Evolutionary conservation across 202 grass and related monocot genomes (phyloP).

Genomic region (Dendrocalamus latiflorus): DNA sequence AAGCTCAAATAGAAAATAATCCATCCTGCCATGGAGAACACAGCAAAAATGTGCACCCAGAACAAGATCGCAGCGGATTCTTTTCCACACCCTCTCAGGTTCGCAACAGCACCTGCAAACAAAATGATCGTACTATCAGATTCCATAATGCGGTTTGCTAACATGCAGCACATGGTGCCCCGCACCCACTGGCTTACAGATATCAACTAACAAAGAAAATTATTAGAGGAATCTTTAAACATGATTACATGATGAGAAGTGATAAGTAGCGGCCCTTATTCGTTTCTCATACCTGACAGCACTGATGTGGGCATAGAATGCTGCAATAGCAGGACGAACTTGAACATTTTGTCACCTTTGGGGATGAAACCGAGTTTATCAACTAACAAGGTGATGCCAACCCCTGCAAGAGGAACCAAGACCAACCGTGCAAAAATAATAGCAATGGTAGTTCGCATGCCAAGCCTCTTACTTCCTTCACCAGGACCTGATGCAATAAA

Average conservation of each 20-base stretch:
- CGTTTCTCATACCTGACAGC: constrained; percentile 64
- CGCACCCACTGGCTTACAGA: constrained; percentile 1
- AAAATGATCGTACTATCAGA: not conserved
- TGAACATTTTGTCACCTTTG: constrained; percentile 94
- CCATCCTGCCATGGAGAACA: constrained; percentile 95
- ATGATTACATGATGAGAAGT: not conserved
- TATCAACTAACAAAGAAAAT: constrained; percentile 22
- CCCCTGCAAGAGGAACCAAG: constrained; percentile 82
- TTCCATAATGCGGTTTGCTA: constrained; percentile 17
- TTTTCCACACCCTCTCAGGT: constrained; percentile 92
- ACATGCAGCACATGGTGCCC: constrained; percentile 13
- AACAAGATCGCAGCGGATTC: constrained; percentile 93
- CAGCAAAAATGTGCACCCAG: constrained; percentile 99
- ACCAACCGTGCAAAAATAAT: constrained; percentile 83
- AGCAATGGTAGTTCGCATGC: constrained; percentile 70
- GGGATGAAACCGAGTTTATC: constrained; percentile 90
- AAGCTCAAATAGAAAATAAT: constrained; percentile 68
- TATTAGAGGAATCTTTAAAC: constrained; percentile 18
- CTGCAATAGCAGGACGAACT: constrained; percentile 93
- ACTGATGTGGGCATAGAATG: constrained; percentile 98
- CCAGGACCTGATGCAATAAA: constrained; percentile 69
- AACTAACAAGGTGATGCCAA: constrained; percentile 68
- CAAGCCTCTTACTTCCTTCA: constrained; percentile 90
- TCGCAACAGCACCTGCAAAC: constrained; percentile 85
- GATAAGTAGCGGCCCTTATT: not conserved